A percentile compares a stretch with the other conserved stretches of the same genome.
These are phyloP conservation scores for Amanita exitialis DNA, from an alignment of 768 basidiomycete species.

Conservation along the genomic window DNA sequence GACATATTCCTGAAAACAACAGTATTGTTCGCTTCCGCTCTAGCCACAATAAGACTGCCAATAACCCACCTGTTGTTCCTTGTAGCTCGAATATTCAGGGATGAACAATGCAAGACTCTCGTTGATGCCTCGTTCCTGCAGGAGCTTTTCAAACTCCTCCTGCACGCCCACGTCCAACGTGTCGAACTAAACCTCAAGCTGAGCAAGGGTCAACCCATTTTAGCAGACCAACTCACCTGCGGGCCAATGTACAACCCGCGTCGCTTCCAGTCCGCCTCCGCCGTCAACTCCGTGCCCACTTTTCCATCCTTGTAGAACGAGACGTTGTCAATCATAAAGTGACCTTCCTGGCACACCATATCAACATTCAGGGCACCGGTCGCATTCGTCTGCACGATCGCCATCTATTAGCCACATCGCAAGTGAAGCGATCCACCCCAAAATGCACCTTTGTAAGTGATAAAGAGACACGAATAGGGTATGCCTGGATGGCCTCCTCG, in stretches of 20 bases:
- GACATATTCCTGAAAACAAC: constrained; percentile 68
- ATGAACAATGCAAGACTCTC: constrained; percentile 78
- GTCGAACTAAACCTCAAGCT: constrained; percentile 50
- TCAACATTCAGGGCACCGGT: constrained; percentile 73
- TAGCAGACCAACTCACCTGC: constrained; percentile 34
- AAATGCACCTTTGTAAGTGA: constrained; percentile 71
- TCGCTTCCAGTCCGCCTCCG: constrained; percentile 91
- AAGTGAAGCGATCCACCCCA: not conserved
- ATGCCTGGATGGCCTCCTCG: constrained; percentile 25
- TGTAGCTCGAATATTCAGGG: constrained; percentile 78
- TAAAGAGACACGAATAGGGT: constrained; percentile 72
- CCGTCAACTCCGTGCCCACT: constrained; percentile 65
- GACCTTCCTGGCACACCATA: constrained; percentile 66
- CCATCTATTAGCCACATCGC: not conserved
- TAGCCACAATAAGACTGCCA: not conserved
- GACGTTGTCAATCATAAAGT: constrained; percentile 83
- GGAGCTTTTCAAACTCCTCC: constrained; percentile 83
- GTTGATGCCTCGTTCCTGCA: constrained; percentile 86
- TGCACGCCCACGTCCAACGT: constrained; percentile 83
- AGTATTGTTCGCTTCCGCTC: not conserved
- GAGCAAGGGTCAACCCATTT: not conserved
- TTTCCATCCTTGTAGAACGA: constrained; percentile 71
- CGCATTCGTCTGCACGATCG: constrained; percentile 27
- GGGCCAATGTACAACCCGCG: constrained; percentile 91
- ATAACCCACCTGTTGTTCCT: constrained; percentile 80